Evolutionary conservation across 768 basidiomycete genomes (phyloP).

Genomic region (Dioszegia hungarica): DNA sequence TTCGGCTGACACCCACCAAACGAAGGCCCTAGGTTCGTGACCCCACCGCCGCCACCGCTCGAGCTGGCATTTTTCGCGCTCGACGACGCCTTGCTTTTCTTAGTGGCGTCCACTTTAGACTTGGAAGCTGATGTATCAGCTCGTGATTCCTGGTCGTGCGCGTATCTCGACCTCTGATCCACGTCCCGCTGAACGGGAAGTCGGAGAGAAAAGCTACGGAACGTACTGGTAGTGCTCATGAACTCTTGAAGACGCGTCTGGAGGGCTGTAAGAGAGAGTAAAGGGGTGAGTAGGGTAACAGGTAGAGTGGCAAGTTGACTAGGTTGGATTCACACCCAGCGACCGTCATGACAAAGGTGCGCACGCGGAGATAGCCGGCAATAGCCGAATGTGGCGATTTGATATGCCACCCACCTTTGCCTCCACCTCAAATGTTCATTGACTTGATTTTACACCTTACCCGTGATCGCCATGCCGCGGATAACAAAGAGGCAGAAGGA

Average conservation of each 20-base stretch:
- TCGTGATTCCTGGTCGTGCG: not conserved
- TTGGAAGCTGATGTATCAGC: slow-evolving; percentile 10
- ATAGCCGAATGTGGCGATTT: not conserved
- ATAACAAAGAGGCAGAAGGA: slow-evolving; percentile 35
- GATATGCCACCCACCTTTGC: not conserved
- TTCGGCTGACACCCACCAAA: slow-evolving; percentile 41
- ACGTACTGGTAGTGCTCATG: slow-evolving; percentile 49
- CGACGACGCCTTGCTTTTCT: slow-evolving; percentile 34
- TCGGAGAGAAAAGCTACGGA: not conserved
- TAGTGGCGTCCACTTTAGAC: slow-evolving; percentile 40
- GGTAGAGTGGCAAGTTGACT: not conserved
- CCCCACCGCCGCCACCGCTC: slow-evolving; percentile 19
- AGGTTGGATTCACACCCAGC: too few relatives aligned
- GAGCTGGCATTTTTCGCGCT: slow-evolving; percentile 6
- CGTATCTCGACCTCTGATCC: not conserved
- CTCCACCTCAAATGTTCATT: not conserved
- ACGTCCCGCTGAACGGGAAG: too few relatives aligned
- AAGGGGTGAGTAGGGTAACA: not conserved
- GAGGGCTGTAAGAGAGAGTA: not conserved
- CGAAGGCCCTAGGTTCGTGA: slow-evolving; percentile 39
- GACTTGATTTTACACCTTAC: not conserved
- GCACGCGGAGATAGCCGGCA: not conserved
- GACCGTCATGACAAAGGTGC: too few relatives aligned
- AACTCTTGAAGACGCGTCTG: slow-evolving; percentile 18
- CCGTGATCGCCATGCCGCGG: slow-evolving; percentile 20